Percentiles rank a stretch among this genome's conserved stretches.
phyloP scores from a whole-genome alignment of 1,139 yeast genomes.

The Spencermartinsiella ligniputridi region DNA sequence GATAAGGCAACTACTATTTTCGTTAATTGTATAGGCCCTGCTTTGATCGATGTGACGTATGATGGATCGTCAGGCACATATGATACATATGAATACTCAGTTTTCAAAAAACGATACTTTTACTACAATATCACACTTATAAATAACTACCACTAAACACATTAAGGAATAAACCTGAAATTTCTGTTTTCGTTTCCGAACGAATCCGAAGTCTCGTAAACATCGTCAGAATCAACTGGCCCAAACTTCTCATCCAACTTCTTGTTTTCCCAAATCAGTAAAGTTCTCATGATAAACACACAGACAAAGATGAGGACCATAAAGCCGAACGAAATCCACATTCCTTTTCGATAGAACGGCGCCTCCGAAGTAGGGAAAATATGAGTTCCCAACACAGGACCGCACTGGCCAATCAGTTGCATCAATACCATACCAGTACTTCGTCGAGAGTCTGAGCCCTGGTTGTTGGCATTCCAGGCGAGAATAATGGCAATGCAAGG shows the following conservation, averaged over 20 bases:
- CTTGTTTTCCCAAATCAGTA: slow-evolving; percentile 21
- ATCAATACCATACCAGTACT: slow-evolving; percentile 30
- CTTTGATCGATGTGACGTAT: too few species aligned
- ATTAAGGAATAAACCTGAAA: background rate
- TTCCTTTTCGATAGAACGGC: slow-evolving; percentile 30
- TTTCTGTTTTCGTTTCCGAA: background rate
- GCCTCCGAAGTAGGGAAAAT: slow-evolving; percentile 30
- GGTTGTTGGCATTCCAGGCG: slow-evolving; percentile 33
- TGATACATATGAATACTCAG: too few species aligned
- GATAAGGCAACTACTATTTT: too few species aligned
- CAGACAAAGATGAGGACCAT: slow-evolving; percentile 18
- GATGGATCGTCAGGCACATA: too few species aligned
- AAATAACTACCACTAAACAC: background rate
- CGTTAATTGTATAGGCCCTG: too few species aligned
- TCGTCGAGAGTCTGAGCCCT: slow-evolving; percentile 30
- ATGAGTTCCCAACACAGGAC: slow-evolving; percentile 32
- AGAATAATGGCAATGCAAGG: slow-evolving; percentile 29
- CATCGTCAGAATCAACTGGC: background rate
- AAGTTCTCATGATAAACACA: slow-evolving; percentile 20
- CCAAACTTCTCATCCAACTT: slow-evolving; percentile 26
- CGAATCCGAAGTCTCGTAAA: background rate
- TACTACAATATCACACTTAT: too few species aligned
- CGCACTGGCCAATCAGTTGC: slow-evolving; percentile 33
- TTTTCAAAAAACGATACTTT: too few species aligned
- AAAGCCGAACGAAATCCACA: slow-evolving; percentile 28